Conservation (phyloP, 2,329 filamentous ascomycete species). For the Colletotrichum tamarilloi region DNA sequence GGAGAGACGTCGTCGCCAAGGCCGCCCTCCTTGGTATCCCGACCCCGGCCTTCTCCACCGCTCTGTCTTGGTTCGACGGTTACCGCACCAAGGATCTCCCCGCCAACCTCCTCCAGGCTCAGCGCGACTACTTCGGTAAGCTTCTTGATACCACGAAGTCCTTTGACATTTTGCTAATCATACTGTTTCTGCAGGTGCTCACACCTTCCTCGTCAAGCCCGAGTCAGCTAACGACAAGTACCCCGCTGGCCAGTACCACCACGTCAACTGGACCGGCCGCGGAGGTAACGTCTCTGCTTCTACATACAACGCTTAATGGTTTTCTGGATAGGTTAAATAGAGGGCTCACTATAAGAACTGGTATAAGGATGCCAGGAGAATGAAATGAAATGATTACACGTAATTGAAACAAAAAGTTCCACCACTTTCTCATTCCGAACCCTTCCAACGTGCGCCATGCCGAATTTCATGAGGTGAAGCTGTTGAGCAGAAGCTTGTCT, state of each 20-base stretch:
- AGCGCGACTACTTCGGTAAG: constrained; percentile 94
- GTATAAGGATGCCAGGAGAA: constrained; percentile 36
- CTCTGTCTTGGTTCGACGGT: constrained; percentile 97
- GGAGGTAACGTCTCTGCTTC: constrained; percentile 97
- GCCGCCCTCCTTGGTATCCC: constrained; percentile 94
- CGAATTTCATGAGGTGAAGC: too few species aligned
- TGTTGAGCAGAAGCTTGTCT: too few species aligned
- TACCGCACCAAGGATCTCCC: constrained; percentile 98
- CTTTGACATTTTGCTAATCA: background rate
- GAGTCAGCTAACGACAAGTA: constrained; percentile 82
- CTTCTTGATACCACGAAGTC: background rate
- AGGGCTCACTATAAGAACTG: constrained; percentile 32
- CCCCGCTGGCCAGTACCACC: constrained; percentile 86
- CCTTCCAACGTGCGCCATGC: background rate
- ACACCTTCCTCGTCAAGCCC: constrained; percentile 91
- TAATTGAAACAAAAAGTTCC: background rate
- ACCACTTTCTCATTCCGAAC: background rate
- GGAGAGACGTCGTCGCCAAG: constrained; percentile 93
- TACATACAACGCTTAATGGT: constrained; percentile 90
- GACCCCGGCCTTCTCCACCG: constrained; percentile 95
- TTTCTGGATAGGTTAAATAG: constrained; percentile 28
- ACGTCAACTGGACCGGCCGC: constrained; percentile 99
- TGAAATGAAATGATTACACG: constrained; percentile 33
- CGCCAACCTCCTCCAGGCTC: constrained; percentile 97
- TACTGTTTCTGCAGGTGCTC: constrained; percentile 63